Conservation (phyloP, 345 rosid genomes). For the Lumnitzera littorea region DNA sequence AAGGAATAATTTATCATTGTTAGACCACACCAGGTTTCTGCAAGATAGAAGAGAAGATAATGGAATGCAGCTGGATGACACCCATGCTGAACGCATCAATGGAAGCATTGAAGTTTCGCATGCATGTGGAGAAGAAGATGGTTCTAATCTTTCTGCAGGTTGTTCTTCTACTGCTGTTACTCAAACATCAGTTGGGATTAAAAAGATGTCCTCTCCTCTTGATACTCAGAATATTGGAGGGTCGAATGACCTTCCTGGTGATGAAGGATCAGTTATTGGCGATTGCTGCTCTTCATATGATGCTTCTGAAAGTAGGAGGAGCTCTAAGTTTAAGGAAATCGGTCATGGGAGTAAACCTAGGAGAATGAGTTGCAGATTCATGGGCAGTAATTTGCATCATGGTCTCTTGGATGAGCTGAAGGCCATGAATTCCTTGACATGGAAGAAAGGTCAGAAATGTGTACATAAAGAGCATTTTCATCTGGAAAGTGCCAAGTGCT, state of each 20-base stretch:
- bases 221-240: constrained; percentile 20
- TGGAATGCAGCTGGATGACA: constrained; percentile 15
- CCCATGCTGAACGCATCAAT: constrained; percentile 11
- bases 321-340: constrained; percentile 20
- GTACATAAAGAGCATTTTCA: constrained; percentile 11
- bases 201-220: constrained; percentile 21
- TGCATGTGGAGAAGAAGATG: constrained; percentile 24
- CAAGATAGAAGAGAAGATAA: constrained; percentile 14
- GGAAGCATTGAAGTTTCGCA: constrained; percentile 14
- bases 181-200: constrained; percentile 27
- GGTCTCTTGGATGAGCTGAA: constrained; percentile 55
- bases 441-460: constrained; percentile 25
- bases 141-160: constrained; percentile 39
- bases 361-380: constrained; percentile 11
- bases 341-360: constrained; percentile 12
- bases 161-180: constrained; percentile 35
- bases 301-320: constrained; percentile 39
- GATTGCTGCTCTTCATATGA: constrained; percentile 48
- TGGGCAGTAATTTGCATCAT: constrained; percentile 15
- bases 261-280: constrained; percentile 41
- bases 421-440: constrained; percentile 36
- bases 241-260: constrained; percentile 23
- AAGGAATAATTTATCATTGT: constrained; percentile 9
- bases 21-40: constrained; percentile 10
- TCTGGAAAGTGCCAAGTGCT: constrained; percentile 15